Conservation (phyloP, 257 asterid genomes). For the Knoxia roxburghii region DNA sequence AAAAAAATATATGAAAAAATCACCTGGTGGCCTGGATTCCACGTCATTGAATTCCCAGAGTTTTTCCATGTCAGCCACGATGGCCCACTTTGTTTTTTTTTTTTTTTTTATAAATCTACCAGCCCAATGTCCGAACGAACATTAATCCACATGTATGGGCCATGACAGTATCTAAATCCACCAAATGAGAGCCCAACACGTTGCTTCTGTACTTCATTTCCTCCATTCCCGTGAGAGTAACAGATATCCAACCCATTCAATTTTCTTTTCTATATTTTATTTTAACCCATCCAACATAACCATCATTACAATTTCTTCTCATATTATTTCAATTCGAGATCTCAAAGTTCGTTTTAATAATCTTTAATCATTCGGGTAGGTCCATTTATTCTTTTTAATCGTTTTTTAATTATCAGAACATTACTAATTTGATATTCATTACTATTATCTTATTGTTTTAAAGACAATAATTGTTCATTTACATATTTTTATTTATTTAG, state of each 20-base stretch:
- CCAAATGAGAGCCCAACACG: conserved; percentile 39
- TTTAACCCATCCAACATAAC: too few species aligned
- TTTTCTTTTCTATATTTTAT: not conserved
- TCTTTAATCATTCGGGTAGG: too few species aligned
- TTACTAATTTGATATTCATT: too few species aligned
- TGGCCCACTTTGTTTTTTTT: conserved; percentile 21
- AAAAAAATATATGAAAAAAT: not conserved
- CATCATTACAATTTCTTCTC: too few species aligned
- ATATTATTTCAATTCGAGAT: too few species aligned
- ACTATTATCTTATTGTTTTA: too few species aligned
- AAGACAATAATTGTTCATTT: too few species aligned
- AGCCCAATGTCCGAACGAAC: conserved; percentile 7
- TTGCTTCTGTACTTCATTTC: conserved; percentile 8
- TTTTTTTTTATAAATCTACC: too few species aligned
- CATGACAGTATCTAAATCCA: conserved; percentile 22
- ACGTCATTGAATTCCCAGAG: conserved; percentile 33
- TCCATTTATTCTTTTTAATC: too few species aligned
- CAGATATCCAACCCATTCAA: conserved; percentile 24
- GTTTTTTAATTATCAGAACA: too few species aligned
- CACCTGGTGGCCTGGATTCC: conserved; percentile 37
- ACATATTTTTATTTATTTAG: too few species aligned
- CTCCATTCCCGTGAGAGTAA: conserved; percentile 26
- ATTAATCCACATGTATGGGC: conserved; percentile 31
- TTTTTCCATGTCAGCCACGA: not conserved
- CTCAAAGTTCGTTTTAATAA: too few species aligned